Conservation (phyloP, 148 eudicot species). For the Drosera capensis region DNA sequence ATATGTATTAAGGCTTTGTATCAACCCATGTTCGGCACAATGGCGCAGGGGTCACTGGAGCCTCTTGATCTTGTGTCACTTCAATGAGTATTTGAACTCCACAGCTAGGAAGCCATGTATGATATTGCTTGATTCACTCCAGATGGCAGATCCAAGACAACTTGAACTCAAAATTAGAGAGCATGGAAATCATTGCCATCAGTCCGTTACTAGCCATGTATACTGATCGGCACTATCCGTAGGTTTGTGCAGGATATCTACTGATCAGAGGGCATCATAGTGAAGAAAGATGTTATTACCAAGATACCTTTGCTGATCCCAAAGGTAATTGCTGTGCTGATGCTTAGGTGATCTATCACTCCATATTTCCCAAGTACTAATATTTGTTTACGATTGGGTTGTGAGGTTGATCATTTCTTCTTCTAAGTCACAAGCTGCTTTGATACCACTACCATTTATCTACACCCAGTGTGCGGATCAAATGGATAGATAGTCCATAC, state of each 20-base stretch:
- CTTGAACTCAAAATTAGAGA: slow-evolving; percentile 38
- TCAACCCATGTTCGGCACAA: not conserved
- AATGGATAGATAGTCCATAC: too few relatives aligned
- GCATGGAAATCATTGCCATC: slow-evolving; percentile 12
- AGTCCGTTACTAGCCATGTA: too few relatives aligned
- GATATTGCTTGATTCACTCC: slow-evolving; percentile 55
- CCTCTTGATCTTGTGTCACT: slow-evolving; percentile 56
- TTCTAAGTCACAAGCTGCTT: too few relatives aligned
- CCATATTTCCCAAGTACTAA: too few relatives aligned
- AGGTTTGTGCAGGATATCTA: slow-evolving; percentile 53
- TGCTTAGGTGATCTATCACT: too few relatives aligned
- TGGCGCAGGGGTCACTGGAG: slow-evolving; percentile 77
- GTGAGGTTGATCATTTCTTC: too few relatives aligned
- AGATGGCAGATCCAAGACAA: slow-evolving; percentile 17
- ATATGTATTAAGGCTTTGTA: not conserved
- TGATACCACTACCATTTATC: too few relatives aligned
- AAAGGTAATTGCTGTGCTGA: too few relatives aligned
- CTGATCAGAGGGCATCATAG: slow-evolving; percentile 29
- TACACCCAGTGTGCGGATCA: too few relatives aligned
- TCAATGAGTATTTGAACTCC: slow-evolving; percentile 28
- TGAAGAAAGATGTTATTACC: slow-evolving; percentile 14
- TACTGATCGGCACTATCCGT: too few relatives aligned
- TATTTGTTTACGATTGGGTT: too few relatives aligned
- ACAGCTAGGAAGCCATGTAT: slow-evolving; percentile 35
- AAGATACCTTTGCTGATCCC: slow-evolving; percentile 45